These are phyloP conservation scores for Spiraea crenata DNA, from an alignment of 331 rosid species.

Conservation along the genomic window DNA sequence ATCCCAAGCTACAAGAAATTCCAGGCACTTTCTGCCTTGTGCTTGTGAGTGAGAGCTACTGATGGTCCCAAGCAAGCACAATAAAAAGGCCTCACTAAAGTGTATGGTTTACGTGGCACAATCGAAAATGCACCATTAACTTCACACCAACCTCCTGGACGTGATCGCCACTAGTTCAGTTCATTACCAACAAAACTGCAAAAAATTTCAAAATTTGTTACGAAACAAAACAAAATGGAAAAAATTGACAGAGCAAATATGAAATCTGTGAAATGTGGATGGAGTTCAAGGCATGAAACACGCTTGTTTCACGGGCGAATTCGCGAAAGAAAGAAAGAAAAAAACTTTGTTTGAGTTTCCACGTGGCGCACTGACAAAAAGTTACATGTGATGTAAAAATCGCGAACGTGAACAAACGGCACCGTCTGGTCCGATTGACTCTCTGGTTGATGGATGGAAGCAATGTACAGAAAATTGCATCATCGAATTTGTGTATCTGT, in stretches of 20 bases:
- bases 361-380: neutral
- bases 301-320: constrained; percentile 29
- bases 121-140: no score
- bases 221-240: neutral
- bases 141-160: no score
- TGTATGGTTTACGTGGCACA: no score
- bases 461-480: neutral
- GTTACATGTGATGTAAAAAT: neutral
- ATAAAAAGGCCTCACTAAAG: no score
- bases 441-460: no score
- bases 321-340: no score
- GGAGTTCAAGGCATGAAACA: constrained; percentile 3
- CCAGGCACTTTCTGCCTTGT: no score
- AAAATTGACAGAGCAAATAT: neutral
- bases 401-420: neutral
- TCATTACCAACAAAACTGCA: neutral
- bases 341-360: neutral
- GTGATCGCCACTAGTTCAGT: neutral
- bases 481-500: neutral
- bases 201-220: neutral
- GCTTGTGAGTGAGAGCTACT: no score
- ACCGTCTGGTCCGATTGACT: neutral
- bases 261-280: neutral
- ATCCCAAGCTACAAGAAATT: no score
- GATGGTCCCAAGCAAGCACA: no score